phyloP scores from a whole-genome alignment of 1,284 basidiomycete genomes.

The Volvariella volvacea region DNA sequence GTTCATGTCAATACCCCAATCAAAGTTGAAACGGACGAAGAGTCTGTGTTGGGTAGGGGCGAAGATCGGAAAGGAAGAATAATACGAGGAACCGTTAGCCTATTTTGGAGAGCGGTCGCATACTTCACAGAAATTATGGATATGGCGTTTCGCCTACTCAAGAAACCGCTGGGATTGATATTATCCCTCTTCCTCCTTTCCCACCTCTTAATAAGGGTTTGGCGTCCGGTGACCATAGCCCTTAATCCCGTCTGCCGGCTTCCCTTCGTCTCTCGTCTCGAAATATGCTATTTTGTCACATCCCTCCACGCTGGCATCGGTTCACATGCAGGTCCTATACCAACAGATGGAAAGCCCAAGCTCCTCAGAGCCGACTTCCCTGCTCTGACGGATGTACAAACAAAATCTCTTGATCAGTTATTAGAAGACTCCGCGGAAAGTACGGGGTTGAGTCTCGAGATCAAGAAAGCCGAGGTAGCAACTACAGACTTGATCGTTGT shows the following conservation, averaged over 20 bases:
- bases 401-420: conserved; percentile 53
- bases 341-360: conserved; percentile 3
- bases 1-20: too few relatives aligned
- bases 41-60: too few relatives aligned
- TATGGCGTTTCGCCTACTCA: conserved; percentile 40
- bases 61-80: too few relatives aligned
- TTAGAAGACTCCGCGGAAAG: conserved; percentile 50
- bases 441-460: conserved; percentile 51
- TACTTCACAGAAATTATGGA: conserved; percentile 42
- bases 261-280: conserved; percentile 45
- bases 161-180: conserved; percentile 48
- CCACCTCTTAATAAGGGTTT: conserved; percentile 31
- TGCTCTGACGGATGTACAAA: conserved; percentile 50
- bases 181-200: conserved; percentile 46
- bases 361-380: conserved; percentile 51
- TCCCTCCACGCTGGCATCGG: neutral
- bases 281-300: conserved; percentile 30
- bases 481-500: conserved; percentile 56
- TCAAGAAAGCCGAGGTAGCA: conserved; percentile 73
- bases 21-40: too few relatives aligned
- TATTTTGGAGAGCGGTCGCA: neutral
- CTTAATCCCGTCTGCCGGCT: conserved; percentile 54
- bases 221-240: conserved; percentile 33
- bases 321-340: conserved; percentile 8
- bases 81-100: too few relatives aligned